These are phyloP conservation scores for Lotmaria passim DNA, from an alignment of 208 protist species.

Conservation along the genomic window DNA sequence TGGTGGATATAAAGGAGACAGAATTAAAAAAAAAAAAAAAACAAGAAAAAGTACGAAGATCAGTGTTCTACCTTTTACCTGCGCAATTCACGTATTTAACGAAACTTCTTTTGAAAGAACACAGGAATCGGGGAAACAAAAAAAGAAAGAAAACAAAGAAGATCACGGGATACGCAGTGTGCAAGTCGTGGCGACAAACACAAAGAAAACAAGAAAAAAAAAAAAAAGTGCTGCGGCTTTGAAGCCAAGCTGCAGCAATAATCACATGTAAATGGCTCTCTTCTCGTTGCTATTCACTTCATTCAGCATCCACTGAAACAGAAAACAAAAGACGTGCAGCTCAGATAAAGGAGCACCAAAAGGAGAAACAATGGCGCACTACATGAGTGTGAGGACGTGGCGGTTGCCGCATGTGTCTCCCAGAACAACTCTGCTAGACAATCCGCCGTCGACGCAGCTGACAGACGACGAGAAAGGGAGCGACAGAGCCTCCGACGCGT, in stretches of 20 bases:
- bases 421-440: slow-evolving; percentile 9
- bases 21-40: too few species aligned
- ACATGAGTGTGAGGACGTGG: slow-evolving; percentile 21
- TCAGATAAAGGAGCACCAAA: too few species aligned
- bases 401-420: slow-evolving; percentile 39
- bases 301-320: background rate
- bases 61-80: too few species aligned
- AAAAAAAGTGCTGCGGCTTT: background rate
- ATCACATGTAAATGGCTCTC: too few species aligned
- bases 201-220: background rate
- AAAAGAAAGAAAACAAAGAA: slow-evolving; percentile 3
- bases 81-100: background rate
- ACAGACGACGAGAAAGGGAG: slow-evolving; percentile 14
- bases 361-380: background rate
- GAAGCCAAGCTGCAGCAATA: too few species aligned
- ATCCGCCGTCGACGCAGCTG: slow-evolving; percentile 11
- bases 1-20: too few species aligned
- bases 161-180: background rate
- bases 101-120: too few species aligned
- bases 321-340: slow-evolving; percentile 8
- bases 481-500: slow-evolving; percentile 14
- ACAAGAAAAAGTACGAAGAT: too few species aligned
- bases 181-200: background rate
- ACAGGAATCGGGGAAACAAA: too few species aligned
- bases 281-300: too few species aligned